A percentile compares a stretch with the other conserved stretches of the same genome.
These are phyloP conservation scores for Dryadomyces quercivorus DNA, from an alignment of 2,329 filamentous ascomycete species.

Conservation along the genomic window DNA sequence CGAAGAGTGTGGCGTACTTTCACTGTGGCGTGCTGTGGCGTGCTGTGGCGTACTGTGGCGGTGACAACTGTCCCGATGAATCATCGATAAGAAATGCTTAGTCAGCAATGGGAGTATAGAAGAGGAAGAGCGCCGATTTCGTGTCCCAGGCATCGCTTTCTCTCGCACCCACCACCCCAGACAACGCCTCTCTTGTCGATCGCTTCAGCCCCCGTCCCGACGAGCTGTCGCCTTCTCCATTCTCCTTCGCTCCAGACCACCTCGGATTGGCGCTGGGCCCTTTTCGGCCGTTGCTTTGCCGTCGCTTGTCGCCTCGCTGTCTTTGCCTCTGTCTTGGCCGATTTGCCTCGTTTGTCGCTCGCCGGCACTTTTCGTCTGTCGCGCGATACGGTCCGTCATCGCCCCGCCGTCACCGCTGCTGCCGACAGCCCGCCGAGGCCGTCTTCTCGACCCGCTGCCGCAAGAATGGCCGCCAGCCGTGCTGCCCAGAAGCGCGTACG, in stretches of 20 bases:
- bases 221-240: not conserved
- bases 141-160: no score
- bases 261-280: not conserved
- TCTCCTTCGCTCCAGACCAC: not conserved
- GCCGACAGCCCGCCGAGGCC: not conserved
- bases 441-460: not conserved
- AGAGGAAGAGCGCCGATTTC: no score
- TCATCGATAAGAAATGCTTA: not conserved
- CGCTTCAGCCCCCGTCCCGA: not conserved
- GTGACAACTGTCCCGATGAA: no score
- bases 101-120: no score
- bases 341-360: not conserved
- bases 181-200: not conserved
- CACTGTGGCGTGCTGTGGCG: no score
- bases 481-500: constrained; percentile 60
- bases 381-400: not conserved
- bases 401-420: not conserved
- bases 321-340: not conserved
- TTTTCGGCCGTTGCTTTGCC: not conserved
- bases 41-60: no score
- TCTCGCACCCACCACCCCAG: no score
- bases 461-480: constrained; percentile 39
- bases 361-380: not conserved
- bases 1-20: no score
- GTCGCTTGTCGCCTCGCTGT: not conserved